Evolutionary conservation across 2,329 filamentous ascomycete genomes (phyloP), one percentile per base, ranked within the genome.

Genomic region (Sporothrix pseudoabietina): DNA sequence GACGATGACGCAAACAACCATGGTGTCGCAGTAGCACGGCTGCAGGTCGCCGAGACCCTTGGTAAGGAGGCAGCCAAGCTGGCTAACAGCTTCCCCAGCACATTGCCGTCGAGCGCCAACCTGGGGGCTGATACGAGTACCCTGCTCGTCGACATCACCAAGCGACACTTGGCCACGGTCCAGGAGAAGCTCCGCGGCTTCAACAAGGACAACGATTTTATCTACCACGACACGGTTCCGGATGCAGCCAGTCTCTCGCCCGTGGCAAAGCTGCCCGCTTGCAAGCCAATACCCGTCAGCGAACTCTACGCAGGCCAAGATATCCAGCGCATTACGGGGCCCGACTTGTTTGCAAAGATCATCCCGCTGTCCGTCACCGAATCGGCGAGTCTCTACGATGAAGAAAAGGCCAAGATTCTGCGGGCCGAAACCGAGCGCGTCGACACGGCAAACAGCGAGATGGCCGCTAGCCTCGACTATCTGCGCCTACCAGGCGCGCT

Each of bases 241-340:
- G 90, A 91, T 10, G 94, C 98, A 81, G 92, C 94, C 4, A 91
- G 91, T 39, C 84, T 99, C 14, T 84, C 93, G 0, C 87, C 91
- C 0, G 94, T 99, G 68, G 88, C 94, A 3, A 99, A 98, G 81
- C 86, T 98, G 19, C 94, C 95, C 4, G 97, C 96, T 1, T 94
- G 96, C 8, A 99, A 99, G 81, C 94, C 96, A 3, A 98, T 99
- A 75, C 95, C 96, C 0, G 95, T 99, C 41, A 97, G 93, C 80
- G 97, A 99, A 80, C 85, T 99, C 0, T 99, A 99, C 79, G 94
- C 97, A 73, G 95, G 95, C 1, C 96, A 98, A 82, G 96, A 99
- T 80, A 98, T 99, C 57, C 94, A 97, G 80, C 89, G 94, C 35
- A 98, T 99, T 75, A 98, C 97, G 52, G 97, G 97, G 0, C 95